A percentile compares a stretch with the other conserved stretches of the same genome.
These are phyloP conservation scores for Dissophora ornata DNA, from an alignment of 192 early-diverging fungal genomes.

Conservation along the genomic window DNA sequence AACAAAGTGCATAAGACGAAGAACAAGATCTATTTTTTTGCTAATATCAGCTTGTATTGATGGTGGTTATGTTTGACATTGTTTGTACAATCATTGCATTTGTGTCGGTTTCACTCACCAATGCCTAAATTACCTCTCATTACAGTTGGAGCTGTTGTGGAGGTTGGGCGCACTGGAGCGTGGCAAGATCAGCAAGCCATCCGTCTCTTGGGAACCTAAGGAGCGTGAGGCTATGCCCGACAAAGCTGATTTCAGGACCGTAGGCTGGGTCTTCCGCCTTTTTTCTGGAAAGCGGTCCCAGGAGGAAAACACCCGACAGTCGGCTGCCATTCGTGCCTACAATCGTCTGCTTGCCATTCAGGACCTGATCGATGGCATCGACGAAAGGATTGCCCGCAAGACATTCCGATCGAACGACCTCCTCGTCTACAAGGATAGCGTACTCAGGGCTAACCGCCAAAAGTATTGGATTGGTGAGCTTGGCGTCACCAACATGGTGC, in stretches of 20 bases:
- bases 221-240: constrained; percentile 55
- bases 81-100: too few species aligned
- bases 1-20: not conserved
- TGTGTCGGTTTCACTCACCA: not conserved
- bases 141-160: constrained; percentile 68
- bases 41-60: too few species aligned
- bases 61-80: too few species aligned
- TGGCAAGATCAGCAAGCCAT: constrained; percentile 57
- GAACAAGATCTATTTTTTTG: not conserved
- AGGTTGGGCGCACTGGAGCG: constrained; percentile 65
- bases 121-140: too few species aligned
- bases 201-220: constrained; percentile 67
- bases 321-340: constrained; percentile 66
- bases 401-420: constrained; percentile 60
- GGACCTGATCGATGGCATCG: constrained; percentile 67
- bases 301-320: constrained; percentile 68
- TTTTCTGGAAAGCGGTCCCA: constrained; percentile 70
- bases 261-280: constrained; percentile 71
- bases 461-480: constrained; percentile 64
- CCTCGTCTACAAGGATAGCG: constrained; percentile 63
- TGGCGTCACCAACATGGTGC: constrained; percentile 54
- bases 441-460: constrained; percentile 59
- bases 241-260: constrained; percentile 63
- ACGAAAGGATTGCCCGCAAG: constrained; percentile 64
- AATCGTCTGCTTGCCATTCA: constrained; percentile 73